Percentiles rank a stretch among this genome's conserved stretches.
Evolutionary conservation across 352 stramenopile species (phyloP).

Genomic region (Phytopythium chamaehyphon): DNA sequence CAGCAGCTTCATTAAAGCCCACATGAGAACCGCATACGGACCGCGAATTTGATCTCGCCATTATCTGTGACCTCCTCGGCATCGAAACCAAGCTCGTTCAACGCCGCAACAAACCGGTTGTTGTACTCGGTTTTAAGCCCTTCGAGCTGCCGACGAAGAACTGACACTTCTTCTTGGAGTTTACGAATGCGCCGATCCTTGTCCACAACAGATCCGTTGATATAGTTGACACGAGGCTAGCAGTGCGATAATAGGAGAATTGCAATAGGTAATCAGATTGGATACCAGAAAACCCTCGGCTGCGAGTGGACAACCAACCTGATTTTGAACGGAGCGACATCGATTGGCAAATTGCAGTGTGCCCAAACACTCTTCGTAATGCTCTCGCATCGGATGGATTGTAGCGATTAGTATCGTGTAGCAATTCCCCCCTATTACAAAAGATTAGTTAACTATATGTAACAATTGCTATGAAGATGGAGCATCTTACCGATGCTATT

Average conservation of each 20-base stretch:
- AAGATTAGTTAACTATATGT: too few relatives aligned
- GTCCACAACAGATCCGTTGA: slow-evolving; percentile 76
- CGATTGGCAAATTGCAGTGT: slow-evolving; percentile 91
- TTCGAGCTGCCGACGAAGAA: slow-evolving; percentile 61
- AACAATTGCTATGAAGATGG: not conserved
- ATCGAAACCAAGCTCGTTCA: slow-evolving; percentile 79
- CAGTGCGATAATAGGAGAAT: too few relatives aligned
- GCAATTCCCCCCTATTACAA: slow-evolving; percentile 80
- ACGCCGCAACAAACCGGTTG: slow-evolving; percentile 57
- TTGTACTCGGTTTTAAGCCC: slow-evolving; percentile 73
- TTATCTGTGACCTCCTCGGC: slow-evolving; percentile 71
- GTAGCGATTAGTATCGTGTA: slow-evolving; percentile 83
- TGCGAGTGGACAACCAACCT: slow-evolving; percentile 24
- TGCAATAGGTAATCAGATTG: too few relatives aligned
- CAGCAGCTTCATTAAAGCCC: not conserved
- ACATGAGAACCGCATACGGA: slow-evolving; percentile 26
- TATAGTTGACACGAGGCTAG: slow-evolving; percentile 79
- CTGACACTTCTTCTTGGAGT: slow-evolving; percentile 68
- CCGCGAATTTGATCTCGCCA: slow-evolving; percentile 80
- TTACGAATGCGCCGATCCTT: slow-evolving; percentile 84
- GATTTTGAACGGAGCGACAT: slow-evolving; percentile 88
- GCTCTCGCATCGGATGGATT: slow-evolving; percentile 85
- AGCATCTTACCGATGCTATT: slow-evolving; percentile 66
- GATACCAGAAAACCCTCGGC: not conserved
- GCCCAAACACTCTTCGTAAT: slow-evolving; percentile 89